These are phyloP conservation scores for Trichoderma atrobrunneum DNA, from an alignment of 2,329 filamentous ascomycete species.

Conservation along the genomic window DNA sequence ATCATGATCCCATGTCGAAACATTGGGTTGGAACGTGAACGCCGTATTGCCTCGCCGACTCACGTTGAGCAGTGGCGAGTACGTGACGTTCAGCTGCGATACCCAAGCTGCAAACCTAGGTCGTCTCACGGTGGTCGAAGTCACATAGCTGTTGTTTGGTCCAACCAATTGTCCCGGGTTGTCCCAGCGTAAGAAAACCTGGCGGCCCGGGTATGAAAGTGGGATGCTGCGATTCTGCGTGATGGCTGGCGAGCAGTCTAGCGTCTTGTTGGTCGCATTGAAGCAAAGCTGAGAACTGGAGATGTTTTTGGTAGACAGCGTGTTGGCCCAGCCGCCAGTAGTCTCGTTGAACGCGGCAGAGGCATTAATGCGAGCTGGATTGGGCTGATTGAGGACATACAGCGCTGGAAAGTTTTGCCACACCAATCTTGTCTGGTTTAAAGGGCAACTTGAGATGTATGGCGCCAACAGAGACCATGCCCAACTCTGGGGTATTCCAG, in stretches of 20 bases:
- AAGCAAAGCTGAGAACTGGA: constrained; percentile 51
- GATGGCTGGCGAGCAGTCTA: constrained; percentile 63
- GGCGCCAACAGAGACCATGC: constrained; percentile 78
- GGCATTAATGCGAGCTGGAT: constrained; percentile 64
- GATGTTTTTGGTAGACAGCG: constrained; percentile 49
- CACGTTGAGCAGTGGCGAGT: constrained; percentile 56
- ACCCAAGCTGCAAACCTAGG: constrained; percentile 74
- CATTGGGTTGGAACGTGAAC: constrained; percentile 70
- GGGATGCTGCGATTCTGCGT: constrained; percentile 67
- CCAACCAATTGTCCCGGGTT: constrained; percentile 64
- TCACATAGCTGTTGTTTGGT: constrained; percentile 81
- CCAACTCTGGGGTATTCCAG: constrained; percentile 80
- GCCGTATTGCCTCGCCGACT: constrained; percentile 50
- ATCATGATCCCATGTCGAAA: constrained; percentile 64
- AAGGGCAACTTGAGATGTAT: constrained; percentile 74
- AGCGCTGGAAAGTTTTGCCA: constrained; percentile 85
- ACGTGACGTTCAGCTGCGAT: constrained; percentile 72
- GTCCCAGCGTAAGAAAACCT: constrained; percentile 73
- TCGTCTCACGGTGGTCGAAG: constrained; percentile 53
- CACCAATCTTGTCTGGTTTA: constrained; percentile 67
- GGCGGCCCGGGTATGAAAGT: constrained; percentile 70
- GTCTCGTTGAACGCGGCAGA: constrained; percentile 63
- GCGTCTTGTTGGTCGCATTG: constrained; percentile 51
- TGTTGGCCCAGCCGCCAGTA: constrained; percentile 55
- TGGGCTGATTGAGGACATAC: constrained; percentile 71